A percentile compares a stretch with the other conserved stretches of the same genome.
Conservation (phyloP, 495 filamentous ascomycete genomes). For the Monascus purpureus region DNA sequence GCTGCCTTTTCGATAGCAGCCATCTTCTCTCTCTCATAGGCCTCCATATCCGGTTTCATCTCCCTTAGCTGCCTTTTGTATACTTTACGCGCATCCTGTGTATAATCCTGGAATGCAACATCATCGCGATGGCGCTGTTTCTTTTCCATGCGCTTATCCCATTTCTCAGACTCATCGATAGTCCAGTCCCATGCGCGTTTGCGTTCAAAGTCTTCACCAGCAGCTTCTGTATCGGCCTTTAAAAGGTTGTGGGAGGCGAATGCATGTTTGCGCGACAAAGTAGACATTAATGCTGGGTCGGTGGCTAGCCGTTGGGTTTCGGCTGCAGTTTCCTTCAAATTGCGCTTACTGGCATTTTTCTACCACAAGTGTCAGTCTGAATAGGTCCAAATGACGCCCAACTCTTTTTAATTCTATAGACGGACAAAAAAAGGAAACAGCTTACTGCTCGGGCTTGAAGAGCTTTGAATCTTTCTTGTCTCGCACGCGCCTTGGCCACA, state of each 20-base stretch:
- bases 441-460: slow-evolving; percentile 64
- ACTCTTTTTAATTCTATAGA: too few species aligned
- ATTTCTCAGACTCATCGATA: slow-evolving; percentile 78
- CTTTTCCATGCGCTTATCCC: slow-evolving; percentile 82
- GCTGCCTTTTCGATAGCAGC: slow-evolving; percentile 74
- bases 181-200: slow-evolving; percentile 99
- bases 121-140: slow-evolving; percentile 71
- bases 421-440: too few species aligned
- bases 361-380: too few species aligned
- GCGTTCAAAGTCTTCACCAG: slow-evolving; percentile 86
- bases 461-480: slow-evolving; percentile 53
- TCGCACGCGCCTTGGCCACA: slow-evolving; percentile 18
- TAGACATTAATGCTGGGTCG: slow-evolving; percentile 57
- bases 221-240: slow-evolving; percentile 74
- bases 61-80: slow-evolving; percentile 84
- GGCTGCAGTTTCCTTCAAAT: slow-evolving; percentile 68
- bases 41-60: slow-evolving; percentile 54
- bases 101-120: slow-evolving; percentile 83
- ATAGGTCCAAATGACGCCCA: too few species aligned
- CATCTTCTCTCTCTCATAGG: slow-evolving; percentile 74
- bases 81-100: slow-evolving; percentile 71
- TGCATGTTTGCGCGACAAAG: slow-evolving; percentile 65
- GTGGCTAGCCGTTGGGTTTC: slow-evolving; percentile 69
- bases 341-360: slow-evolving; percentile 62
- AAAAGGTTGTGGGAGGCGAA: slow-evolving; percentile 85